phyloP scores from a whole-genome alignment of 2,329 filamentous ascomycete species.

The Bretziella fagacearum region DNA sequence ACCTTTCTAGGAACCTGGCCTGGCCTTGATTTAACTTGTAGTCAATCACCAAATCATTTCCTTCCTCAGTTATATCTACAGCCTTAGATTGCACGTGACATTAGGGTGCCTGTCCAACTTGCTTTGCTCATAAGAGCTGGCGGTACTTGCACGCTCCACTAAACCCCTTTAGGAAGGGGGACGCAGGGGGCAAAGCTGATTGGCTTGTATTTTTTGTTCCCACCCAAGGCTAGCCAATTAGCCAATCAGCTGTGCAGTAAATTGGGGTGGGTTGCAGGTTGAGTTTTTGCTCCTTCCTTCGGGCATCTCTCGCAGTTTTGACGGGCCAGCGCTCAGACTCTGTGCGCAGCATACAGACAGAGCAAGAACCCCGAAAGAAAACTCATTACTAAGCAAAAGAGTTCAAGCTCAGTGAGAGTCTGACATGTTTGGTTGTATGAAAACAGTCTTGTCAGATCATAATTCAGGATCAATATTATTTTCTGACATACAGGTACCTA shows the following conservation, averaged over 20 bases:
- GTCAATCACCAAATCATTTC: too few species aligned
- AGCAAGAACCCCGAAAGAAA: background rate
- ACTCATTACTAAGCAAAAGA: too few species aligned
- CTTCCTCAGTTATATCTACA: too few species aligned
- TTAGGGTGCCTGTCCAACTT: background rate
- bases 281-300: background rate
- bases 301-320: background rate
- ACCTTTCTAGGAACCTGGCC: too few species aligned
- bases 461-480: too few species aligned
- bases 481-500: too few species aligned
- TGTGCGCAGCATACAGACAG: background rate
- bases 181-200: conserved; percentile 5
- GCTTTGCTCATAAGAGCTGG: background rate
- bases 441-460: too few species aligned
- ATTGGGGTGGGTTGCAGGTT: background rate
- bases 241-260: background rate
- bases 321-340: background rate
- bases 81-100: background rate
- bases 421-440: too few species aligned
- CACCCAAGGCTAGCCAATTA: background rate
- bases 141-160: conserved; percentile 11
- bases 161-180: background rate
- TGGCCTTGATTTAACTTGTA: too few species aligned
- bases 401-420: background rate
- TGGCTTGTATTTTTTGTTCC: background rate